phyloP scores from a whole-genome alignment of 2,329 filamentous ascomycete species.

The Aspergillus fijiensis region DNA sequence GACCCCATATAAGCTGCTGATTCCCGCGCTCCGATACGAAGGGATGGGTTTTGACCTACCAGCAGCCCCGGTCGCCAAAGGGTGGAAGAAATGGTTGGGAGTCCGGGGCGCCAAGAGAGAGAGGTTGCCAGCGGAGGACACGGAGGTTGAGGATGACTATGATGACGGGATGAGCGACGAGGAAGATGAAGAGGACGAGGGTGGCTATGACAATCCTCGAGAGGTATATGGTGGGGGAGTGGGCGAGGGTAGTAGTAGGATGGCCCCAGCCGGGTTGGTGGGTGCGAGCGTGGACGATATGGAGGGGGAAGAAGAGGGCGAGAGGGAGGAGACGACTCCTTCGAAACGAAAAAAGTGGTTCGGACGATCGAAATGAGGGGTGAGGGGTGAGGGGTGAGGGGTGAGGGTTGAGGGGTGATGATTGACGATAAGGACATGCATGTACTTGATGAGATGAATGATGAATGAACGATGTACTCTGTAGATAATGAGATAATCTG shows the following conservation, averaged over 20 bases:
- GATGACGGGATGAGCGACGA: constrained; percentile 18
- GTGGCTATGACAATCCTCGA: constrained; percentile 6
- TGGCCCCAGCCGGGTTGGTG: constrained; percentile 12
- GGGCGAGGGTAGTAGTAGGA: neutral
- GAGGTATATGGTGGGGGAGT: neutral
- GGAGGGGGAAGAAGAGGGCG: constrained; percentile 17
- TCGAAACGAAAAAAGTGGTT: constrained; percentile 34
- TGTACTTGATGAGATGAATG: neutral
- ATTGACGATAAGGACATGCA: constrained; percentile 8
- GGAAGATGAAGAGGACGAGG: constrained; percentile 16
- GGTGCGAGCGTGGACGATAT: constrained; percentile 10
- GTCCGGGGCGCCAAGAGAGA: constrained; percentile 30
- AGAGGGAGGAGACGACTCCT: constrained; percentile 13
- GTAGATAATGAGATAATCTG: neutral
- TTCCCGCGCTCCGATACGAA: constrained; percentile 69
- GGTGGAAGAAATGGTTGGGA: constrained; percentile 42
- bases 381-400: constrained; percentile 13
- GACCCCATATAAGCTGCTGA: constrained; percentile 78
- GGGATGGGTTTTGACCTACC: constrained; percentile 41
- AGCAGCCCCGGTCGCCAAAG: constrained; percentile 36
- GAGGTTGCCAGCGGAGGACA: constrained; percentile 18
- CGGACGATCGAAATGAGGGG: constrained; percentile 21
- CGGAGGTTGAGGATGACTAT: constrained; percentile 20
- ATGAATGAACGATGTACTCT: neutral
- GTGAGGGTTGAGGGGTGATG: constrained; percentile 2